Evolutionary conservation across 176 grass and related monocot genomes (phyloP).

Genomic region (Oryza brachyantha): DNA sequence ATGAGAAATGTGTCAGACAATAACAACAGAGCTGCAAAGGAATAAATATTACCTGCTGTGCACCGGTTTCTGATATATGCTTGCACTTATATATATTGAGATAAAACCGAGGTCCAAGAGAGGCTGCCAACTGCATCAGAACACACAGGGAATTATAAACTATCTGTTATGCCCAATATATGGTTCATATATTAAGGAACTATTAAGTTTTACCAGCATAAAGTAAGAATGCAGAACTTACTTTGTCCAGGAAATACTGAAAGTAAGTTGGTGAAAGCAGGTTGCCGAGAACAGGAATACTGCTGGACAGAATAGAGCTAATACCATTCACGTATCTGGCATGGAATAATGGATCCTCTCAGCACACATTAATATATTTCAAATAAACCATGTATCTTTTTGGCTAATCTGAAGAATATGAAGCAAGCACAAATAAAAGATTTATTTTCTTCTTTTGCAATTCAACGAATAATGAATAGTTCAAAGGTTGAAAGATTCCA

Average conservation of each 20-base stretch:
- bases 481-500: not conserved
- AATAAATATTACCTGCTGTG: conserved; percentile 72
- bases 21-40: not conserved
- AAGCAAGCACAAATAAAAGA: not conserved
- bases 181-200: conserved; percentile 9
- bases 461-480: not conserved
- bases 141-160: conserved; percentile 22
- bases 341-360: conserved; percentile 20
- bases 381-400: not conserved
- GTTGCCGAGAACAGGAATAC: conserved; percentile 81
- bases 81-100: conserved; percentile 99
- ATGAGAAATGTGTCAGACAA: conserved; percentile 27
- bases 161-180: not conserved
- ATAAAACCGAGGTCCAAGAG: conserved; percentile 97
- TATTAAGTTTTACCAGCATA: conserved; percentile 8
- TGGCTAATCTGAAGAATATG: not conserved
- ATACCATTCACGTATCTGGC: conserved; percentile 95
- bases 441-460: not conserved
- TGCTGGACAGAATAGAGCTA: conserved; percentile 90
- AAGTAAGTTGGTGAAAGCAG: conserved; percentile 92
- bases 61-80: conserved; percentile 98
- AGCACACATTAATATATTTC: conserved; percentile 11
- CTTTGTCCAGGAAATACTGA: conserved; percentile 99
- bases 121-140: conserved; percentile 81
- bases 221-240: conserved; percentile 34